phyloP scores from a whole-genome alignment of 2,329 filamentous ascomycete genomes.

The Microdochium paspali region DNA sequence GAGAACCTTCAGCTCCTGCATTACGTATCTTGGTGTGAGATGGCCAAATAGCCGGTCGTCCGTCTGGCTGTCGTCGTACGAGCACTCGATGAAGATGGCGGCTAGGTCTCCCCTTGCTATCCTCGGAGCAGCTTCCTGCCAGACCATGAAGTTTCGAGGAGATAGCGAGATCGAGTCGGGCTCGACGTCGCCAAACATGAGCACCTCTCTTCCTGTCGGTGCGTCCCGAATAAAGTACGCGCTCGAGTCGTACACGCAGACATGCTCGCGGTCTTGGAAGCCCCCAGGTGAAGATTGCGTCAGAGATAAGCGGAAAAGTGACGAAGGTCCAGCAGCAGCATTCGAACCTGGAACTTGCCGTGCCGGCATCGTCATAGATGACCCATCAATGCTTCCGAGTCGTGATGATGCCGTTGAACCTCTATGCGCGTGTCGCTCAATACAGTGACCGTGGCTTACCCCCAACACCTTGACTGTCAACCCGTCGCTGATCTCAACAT shows the following conservation, averaged over 20 bases:
- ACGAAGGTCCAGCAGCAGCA: slow-evolving; percentile 12
- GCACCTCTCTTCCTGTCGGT: slow-evolving; percentile 61
- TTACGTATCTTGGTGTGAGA: slow-evolving; percentile 71
- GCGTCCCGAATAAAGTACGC: slow-evolving; percentile 87
- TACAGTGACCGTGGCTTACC: slow-evolving; percentile 85
- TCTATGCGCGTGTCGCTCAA: slow-evolving; percentile 60
- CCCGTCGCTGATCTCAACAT: slow-evolving; percentile 80
- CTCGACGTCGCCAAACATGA: slow-evolving; percentile 94
- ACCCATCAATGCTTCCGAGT: slow-evolving; percentile 38
- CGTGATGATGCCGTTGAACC: slow-evolving; percentile 45
- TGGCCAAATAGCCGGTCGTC: slow-evolving; percentile 82
- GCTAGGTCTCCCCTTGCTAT: slow-evolving; percentile 62
- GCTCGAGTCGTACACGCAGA: slow-evolving; percentile 77
- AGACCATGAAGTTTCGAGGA: slow-evolving; percentile 73
- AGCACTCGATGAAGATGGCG: slow-evolving; percentile 93
- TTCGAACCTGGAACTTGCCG: slow-evolving; percentile 12
- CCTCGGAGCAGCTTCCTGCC: slow-evolving; percentile 82
- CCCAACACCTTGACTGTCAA: slow-evolving; percentile 82
- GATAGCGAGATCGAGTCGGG: slow-evolving; percentile 77
- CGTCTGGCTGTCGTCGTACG: slow-evolving; percentile 72
- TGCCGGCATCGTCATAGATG: slow-evolving; percentile 11
- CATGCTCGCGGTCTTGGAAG: slow-evolving; percentile 29
- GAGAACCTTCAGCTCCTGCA: slow-evolving; percentile 66
- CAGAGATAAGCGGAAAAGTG: slow-evolving; percentile 16
- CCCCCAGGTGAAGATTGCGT: slow-evolving; percentile 2